Conservation (phyloP, 257 asterid genomes). For the Gynochthodes officinalis region DNA sequence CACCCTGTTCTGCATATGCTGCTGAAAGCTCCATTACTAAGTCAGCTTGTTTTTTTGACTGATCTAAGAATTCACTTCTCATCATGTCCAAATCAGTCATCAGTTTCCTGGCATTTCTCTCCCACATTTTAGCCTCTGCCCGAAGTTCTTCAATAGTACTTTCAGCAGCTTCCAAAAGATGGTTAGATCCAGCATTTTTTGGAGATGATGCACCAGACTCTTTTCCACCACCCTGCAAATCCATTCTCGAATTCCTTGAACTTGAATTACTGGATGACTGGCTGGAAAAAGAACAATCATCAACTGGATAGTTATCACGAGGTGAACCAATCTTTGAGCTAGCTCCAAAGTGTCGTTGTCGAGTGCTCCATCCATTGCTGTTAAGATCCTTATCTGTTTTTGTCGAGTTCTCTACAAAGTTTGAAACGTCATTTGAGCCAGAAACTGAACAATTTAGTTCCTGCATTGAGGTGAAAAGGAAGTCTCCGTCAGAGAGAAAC, state of each 20-base stretch:
- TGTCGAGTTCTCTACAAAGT: slow-evolving; percentile 32
- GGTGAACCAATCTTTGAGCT: slow-evolving; percentile 29
- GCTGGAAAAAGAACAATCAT: slow-evolving; percentile 37
- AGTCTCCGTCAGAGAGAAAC: background rate
- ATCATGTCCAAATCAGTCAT: slow-evolving; percentile 71
- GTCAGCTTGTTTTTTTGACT: slow-evolving; percentile 65
- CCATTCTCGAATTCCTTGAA: slow-evolving; percentile 25
- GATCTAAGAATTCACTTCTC: slow-evolving; percentile 49
- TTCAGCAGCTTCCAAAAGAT: slow-evolving; percentile 69
- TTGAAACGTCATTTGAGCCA: slow-evolving; percentile 30
- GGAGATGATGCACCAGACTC: slow-evolving; percentile 32
- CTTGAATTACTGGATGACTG: slow-evolving; percentile 37
- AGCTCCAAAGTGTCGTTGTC: slow-evolving; percentile 30
- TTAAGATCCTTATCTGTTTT: slow-evolving; percentile 30
- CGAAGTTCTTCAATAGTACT: slow-evolving; percentile 68
- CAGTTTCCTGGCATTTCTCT: slow-evolving; percentile 81
- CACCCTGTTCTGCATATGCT: slow-evolving; percentile 49
- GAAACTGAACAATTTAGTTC: slow-evolving; percentile 42
- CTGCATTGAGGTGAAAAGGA: slow-evolving; percentile 34
- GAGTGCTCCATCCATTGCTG: slow-evolving; percentile 28
- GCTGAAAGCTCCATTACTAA: slow-evolving; percentile 64
- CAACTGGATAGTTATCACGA: slow-evolving; percentile 33
- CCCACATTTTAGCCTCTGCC: slow-evolving; percentile 96
- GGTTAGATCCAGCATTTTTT: slow-evolving; percentile 34
- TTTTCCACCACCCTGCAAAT: slow-evolving; percentile 30